Conservation (phyloP, 495 filamentous ascomycete genomes). For the Platismatia glauca region DNA sequence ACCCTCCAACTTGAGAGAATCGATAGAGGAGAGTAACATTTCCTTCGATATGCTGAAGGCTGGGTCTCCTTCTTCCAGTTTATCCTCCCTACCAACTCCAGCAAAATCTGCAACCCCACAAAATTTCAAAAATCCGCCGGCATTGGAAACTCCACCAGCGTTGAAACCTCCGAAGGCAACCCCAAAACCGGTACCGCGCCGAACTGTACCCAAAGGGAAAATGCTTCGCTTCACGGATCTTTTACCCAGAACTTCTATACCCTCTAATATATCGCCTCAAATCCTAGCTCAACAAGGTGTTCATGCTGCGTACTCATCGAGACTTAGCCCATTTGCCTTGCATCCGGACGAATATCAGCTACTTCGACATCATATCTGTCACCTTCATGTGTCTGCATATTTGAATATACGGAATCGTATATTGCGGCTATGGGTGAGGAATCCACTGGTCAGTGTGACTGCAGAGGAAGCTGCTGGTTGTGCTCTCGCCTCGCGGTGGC, state of each 20-base stretch:
- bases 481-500: conserved; percentile 84
- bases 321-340: conserved; percentile 80
- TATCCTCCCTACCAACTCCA: conserved; percentile 22
- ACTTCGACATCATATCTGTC: conserved; percentile 70
- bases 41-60: conserved; percentile 12
- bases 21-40: conserved; percentile 12
- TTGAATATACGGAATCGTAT: conserved; percentile 96
- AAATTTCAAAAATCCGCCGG: background rate
- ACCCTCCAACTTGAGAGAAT: conserved; percentile 17
- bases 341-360: conserved; percentile 79
- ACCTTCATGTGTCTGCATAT: conserved; percentile 88
- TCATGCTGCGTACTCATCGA: conserved; percentile 75
- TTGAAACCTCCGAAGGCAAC: conserved; percentile 9
- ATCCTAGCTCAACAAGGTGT: conserved; percentile 86
- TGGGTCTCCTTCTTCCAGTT: conserved; percentile 18
- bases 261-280: conserved; percentile 55
- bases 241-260: conserved; percentile 71
- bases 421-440: conserved; percentile 79
- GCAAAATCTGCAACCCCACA: conserved; percentile 20
- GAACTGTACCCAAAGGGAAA: conserved; percentile 13
- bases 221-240: conserved; percentile 33
- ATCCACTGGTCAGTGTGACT: conserved; percentile 79
- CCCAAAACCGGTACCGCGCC: conserved; percentile 5
- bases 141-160: conserved; percentile 4
- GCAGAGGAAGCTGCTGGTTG: conserved; percentile 87